Evolutionary conservation across 1,139 yeast species (phyloP), one percentile per base, ranked within the genome.

Genomic region (Eremothecium coryli): DNA sequence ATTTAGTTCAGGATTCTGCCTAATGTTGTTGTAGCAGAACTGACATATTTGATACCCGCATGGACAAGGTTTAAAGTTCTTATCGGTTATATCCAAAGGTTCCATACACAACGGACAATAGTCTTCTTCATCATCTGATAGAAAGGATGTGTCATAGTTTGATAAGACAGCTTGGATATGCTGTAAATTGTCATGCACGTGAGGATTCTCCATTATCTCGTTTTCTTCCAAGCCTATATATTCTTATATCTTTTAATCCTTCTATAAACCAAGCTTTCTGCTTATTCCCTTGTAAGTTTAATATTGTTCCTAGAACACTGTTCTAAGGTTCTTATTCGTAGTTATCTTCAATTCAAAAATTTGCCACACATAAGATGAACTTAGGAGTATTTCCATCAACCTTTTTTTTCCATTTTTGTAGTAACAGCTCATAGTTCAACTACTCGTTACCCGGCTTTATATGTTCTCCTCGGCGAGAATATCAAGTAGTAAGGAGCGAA

Each of bases 21-120:
- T 74, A 51, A 93, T 93, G 58, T 88, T 90, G 64, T 93, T 90
- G 68, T 88, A 93, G 59, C 98, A 93, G 56, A 93, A 93, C 66
- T 90, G 97, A 61, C 99, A 93, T 40, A 90, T 84, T 56, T 93
- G 98, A 56, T 93, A 93, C 9, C 98, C 98, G 65, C 99, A 93
- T 1, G 97, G 98, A 67, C 99, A 93, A 5, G 99, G 99, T 59
- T 82, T 85, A 70, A 93, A 93, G 62, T 88, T 85, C 57, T 82
- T 84, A 61, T 93, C 98, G 13, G 95, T 81, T 29, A 88, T 76
- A 60, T 90, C 98, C 88, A 90, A 78, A 57, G 90, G 96, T 61
- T 90, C 98, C 54, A 86, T 93, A 66, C 98, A 90, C 44, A 90
- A 72, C 40, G 97, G 98, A 63, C 93, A 57, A 38, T 48, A 54